A percentile compares a stretch with the other conserved stretches of the same genome.
phyloP scores from a whole-genome alignment of 768 basidiomycete genomes.

The Suillus plorans region DNA sequence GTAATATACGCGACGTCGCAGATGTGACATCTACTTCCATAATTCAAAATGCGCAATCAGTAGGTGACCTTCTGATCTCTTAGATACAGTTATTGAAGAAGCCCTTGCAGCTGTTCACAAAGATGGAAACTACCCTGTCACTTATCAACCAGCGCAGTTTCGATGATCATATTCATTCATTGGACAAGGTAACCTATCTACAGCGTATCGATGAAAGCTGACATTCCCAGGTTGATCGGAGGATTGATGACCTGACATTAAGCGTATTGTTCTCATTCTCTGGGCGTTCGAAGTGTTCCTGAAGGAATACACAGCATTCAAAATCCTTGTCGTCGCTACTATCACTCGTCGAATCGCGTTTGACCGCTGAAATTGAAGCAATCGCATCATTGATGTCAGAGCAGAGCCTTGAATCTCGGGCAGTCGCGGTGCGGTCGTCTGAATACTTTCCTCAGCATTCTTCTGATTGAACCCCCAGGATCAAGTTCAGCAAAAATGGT shows the following conservation, averaged over 20 bases:
- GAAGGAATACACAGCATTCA: conserved; percentile 23
- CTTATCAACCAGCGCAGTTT: conserved; percentile 22
- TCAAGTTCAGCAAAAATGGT: conserved; percentile 29
- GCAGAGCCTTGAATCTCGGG: conserved; percentile 1
- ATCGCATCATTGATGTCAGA: not conserved
- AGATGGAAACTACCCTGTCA: conserved; percentile 19
- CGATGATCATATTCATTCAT: conserved; percentile 17
- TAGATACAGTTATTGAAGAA: conserved; percentile 7
- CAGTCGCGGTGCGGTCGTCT: conserved; percentile 18
- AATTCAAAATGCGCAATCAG: conserved; percentile 20
- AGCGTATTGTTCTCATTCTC: conserved; percentile 19
- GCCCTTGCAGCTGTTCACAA: conserved; percentile 21
- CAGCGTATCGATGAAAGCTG: conserved; percentile 10
- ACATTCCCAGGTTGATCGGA: conserved; percentile 21
- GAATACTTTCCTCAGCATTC: conserved; percentile 3
- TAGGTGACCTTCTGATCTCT: conserved; percentile 9
- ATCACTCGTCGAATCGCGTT: conserved; percentile 1
- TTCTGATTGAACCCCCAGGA: conserved; percentile 23
- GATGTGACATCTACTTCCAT: conserved; percentile 17
- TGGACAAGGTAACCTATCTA: conserved; percentile 21
- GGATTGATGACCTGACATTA: conserved; percentile 23
- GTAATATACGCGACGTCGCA: conserved; percentile 20
- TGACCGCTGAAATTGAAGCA: not conserved
- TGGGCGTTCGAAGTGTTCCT: conserved; percentile 1
- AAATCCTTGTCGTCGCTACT: conserved; percentile 20